These are phyloP conservation scores for Rubus parviflorus DNA, from an alignment of 306 rosid species.

Conservation along the genomic window DNA sequence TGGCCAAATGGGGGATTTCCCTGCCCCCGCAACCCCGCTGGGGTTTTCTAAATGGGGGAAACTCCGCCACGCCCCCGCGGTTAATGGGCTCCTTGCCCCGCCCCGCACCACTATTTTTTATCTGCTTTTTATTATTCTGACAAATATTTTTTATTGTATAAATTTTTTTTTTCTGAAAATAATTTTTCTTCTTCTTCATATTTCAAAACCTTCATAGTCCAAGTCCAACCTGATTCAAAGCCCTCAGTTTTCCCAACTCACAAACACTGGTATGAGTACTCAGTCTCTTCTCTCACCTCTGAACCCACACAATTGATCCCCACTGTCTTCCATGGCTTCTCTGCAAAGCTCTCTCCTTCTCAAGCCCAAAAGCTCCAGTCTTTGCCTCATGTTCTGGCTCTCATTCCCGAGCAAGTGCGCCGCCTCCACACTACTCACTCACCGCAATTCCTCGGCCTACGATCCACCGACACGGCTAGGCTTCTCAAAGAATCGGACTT, in stretches of 20 bases:
- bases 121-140: rapidly evolving
- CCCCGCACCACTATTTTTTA: rapidly evolving
- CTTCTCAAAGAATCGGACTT: slow-evolving; percentile 78
- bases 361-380: slow-evolving; percentile 41
- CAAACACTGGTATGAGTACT: slow-evolving; percentile 69
- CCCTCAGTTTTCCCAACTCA: slow-evolving; percentile 84
- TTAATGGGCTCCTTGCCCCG: too few relatives aligned
- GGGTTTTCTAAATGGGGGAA: too few relatives aligned
- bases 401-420: slow-evolving; percentile 79
- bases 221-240: slow-evolving; percentile 58
- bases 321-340: slow-evolving; percentile 77
- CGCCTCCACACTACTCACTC: slow-evolving; percentile 78
- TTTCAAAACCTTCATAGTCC: slow-evolving; percentile 64
- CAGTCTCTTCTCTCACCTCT: slow-evolving; percentile 47
- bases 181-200: slow-evolving; percentile 17
- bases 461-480: slow-evolving; percentile 58
- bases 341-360: slow-evolving; percentile 70
- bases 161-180: too few relatives aligned
- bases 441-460: slow-evolving; percentile 75
- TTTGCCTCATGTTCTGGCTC: slow-evolving; percentile 47
- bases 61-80: too few relatives aligned
- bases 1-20: too few relatives aligned
- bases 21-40: too few relatives aligned
- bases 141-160: too few relatives aligned
- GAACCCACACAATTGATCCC: slow-evolving; percentile 34